Evolutionary conservation across 176 grass and related monocot species (phyloP), one percentile per base, ranked within the genome.

Genomic region (Saccharum spontaneum): DNA sequence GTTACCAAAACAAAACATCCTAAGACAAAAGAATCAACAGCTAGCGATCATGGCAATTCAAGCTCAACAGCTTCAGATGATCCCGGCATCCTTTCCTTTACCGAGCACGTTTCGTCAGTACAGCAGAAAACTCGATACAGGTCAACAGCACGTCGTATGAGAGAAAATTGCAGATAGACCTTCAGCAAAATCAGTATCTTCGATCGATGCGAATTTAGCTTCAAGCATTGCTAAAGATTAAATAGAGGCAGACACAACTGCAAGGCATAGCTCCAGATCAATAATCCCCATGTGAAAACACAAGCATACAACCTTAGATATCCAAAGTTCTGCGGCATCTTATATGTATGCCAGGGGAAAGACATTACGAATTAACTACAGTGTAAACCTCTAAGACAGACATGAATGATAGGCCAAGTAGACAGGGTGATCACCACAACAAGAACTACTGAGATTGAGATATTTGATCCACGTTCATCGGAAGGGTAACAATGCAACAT

Each of bases 401-500:
- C 49, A 61, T 34, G 30, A 79, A 74, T 70, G 30, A n/a, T 62
- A 15, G 69, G 76, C 61, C 69, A 87, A 33, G 80, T 60, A 69
- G 75, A 50, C 55, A 6, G 69, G 75, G 67, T 50, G 76, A 37
- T 84, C 76, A 62, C 69, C 75, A 79, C 84, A 83, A 61, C 48
- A 90, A 40, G 38, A 50, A 83, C 46, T 87, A 83, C 80, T n/a
- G 1, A 69, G 31, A 80, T 64, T 37, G 69, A 26, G 65, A 74
- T 87, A 54, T 36, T 49, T 64, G 22, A 20, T 69, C 50, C 57
- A 62, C 39, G 8, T 75, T 41, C 73, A 70, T 84, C 76, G 3
- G 75, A 87, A 87, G 23, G 54, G 62, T 48, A 76, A 80, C 49
- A 84, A 36, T 87, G 62, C 37, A 84, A 84, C 31, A 84, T 41